These are phyloP conservation scores for Solanum bulbocastanum DNA, from an alignment of 257 asterid genomes.

Conservation along the genomic window DNA sequence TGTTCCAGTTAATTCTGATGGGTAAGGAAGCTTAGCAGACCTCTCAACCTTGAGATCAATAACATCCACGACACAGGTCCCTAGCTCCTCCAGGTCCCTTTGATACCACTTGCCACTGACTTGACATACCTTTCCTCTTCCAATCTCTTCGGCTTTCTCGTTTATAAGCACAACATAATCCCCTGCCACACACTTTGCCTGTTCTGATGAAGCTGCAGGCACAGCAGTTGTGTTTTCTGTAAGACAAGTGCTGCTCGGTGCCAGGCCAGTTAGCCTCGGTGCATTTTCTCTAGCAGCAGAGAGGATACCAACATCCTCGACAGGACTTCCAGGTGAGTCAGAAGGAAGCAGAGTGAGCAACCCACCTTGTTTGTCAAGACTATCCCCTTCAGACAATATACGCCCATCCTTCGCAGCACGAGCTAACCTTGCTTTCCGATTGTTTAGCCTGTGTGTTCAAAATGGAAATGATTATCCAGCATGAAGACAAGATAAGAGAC, in stretches of 20 bases:
- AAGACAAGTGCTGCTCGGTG: conserved; percentile 19
- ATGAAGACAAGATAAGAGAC: background rate
- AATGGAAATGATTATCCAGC: background rate
- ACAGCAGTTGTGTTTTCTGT: conserved; percentile 30
- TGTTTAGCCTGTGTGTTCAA: conserved; percentile 67
- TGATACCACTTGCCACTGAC: conserved; percentile 60
- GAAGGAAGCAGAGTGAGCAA: conserved; percentile 14
- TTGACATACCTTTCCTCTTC: conserved; percentile 61
- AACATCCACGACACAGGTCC: conserved; percentile 63
- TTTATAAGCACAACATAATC: conserved; percentile 47
- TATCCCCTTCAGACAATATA: conserved; percentile 47
- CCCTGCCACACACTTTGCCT: conserved; percentile 39
- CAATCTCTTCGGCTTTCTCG: conserved; percentile 53
- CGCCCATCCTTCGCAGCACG: conserved; percentile 84
- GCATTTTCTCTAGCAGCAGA: conserved; percentile 29
- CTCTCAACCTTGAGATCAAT: conserved; percentile 41
- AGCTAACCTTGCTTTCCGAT: conserved; percentile 93
- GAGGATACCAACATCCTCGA: conserved; percentile 33
- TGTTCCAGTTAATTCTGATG: conserved; percentile 47
- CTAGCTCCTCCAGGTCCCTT: conserved; percentile 44
- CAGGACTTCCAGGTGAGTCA: conserved; percentile 42
- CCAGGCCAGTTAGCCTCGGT: conserved; percentile 24
- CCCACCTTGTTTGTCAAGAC: conserved; percentile 42
- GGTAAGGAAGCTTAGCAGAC: conserved; percentile 43
- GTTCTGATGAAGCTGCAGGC: conserved; percentile 18